Evolutionary conservation across 1,139 yeast genomes (phyloP), one percentile per base, ranked within the genome.

Genomic region (Magnusiomyces sp.): DNA sequence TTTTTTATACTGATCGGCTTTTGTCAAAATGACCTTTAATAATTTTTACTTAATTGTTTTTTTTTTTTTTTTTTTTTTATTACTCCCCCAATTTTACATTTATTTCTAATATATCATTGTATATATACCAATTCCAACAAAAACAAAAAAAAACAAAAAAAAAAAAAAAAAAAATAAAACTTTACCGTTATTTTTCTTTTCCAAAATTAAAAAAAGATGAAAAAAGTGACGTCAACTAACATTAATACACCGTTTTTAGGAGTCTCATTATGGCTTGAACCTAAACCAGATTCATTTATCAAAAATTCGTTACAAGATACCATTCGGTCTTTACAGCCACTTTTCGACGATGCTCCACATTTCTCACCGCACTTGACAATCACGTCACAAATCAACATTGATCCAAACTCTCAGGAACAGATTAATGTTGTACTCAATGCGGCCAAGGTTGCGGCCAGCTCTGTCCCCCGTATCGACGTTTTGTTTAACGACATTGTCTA

Each of bases 281-380:
- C 95, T 2, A 76, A 71, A 51, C 71, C 71, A 27, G 76, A 75
- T 49, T 68, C 81, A 2, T 74, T 74, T 43, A 67, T 81, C 19
- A 65, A 76, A 59, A 87, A 81, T 53, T 79, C 80, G 47, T 64
- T 85, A 43, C 67, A 71, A 32, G 77, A 84, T 23, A 70, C 84
- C 43, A 81, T 83, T 69, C 70, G 76, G 27, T 82, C 90, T 7
- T 65, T 86, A 43, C 76, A 76, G 50, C 83, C 92, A 1, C 67
- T 84, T 23, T 83, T 85, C 60, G 86, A 86, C 14, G 84, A 81
- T 45, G 83, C 82, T 29, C 79, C 83, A 3, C 63, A 61, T 40
- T 81, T 85, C 57, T 85, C 79, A 53, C 95, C 95, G 3, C 95
- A 86, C 62, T 74, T 86, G 40, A 86, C 95, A 1, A 73, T 86